Base-by-base conservation (phyloP, 805 yeast species). In the Lachancea quebecensis region DNA sequence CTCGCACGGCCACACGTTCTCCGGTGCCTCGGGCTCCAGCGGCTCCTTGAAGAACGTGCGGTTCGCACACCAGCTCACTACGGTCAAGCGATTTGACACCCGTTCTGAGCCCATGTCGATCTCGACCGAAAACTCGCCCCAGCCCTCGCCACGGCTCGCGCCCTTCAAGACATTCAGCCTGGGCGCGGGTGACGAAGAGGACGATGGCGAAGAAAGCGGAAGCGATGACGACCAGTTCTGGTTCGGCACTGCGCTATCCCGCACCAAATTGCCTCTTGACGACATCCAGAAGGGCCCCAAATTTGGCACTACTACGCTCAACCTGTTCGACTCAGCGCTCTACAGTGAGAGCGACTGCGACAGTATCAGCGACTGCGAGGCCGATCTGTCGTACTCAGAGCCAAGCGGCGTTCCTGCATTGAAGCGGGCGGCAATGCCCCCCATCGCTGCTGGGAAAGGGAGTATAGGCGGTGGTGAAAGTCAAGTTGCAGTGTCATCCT, bases 41-140 rank as follows among this genome's bases (percentile, higher is more conserved):
- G 48, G 68, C 49, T 68, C 69, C 10, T 35, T 35, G 11, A 81
- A 80, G 58, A 74, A 78, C 7, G 89, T 82, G 35, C 67, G 86
- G 44, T 82, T 82, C 60, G 85, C 87, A 1, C 60, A 75, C 5
- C 68, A 76, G 41, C 66, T 82, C 47, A 81, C 78, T 43, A 78
- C 78, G 35, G 74, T 83, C 45, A 82, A 82, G 60, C 75, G 77
- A 55, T 82, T 83, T 57, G 78, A 79, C 53, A 80, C 79, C 36
- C 60, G 65, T 25, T 81, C 77, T 41, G 76, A 75, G 50, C 88
- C 89, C 28, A 69, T 72, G 10, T 73, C 83, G 1, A 83, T 82
- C n/a, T 79, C 85, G 0, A 66, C 70, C 41, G 78, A 77, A 36
- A 72, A 71, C 51, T 73, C 84, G 1, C 66, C 66, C 5, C 53